A percentile compares a stretch with the other conserved stretches of the same genome.
Evolutionary conservation across 805 yeast species (phyloP).

Genomic region (Kuraishia capsulata): DNA sequence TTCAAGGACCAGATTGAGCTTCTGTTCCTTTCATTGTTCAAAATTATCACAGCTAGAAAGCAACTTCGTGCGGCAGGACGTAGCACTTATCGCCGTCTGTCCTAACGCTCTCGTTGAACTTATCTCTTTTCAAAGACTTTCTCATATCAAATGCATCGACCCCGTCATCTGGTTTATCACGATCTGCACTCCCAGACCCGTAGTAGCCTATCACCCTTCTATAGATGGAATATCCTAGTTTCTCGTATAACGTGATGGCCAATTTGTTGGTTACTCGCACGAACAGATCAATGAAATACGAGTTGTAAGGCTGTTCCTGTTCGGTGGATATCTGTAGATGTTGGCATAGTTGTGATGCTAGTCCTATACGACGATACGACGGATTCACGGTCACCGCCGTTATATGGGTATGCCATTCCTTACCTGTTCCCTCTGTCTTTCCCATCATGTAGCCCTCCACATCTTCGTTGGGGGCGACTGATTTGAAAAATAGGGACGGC

Average conservation of each 20-base stretch:
- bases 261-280: conserved; percentile 78
- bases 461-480: conserved; percentile 23
- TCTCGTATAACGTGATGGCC: conserved; percentile 78
- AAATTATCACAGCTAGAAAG: conserved; percentile 27
- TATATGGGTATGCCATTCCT: conserved; percentile 94
- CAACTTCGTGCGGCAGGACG: conserved; percentile 60
- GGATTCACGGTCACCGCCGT: conserved; percentile 91
- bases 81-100: conserved; percentile 49
- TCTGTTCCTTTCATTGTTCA: conserved; percentile 5
- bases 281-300: conserved; percentile 83
- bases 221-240: conserved; percentile 75
- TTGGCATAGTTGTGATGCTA: conserved; percentile 73
- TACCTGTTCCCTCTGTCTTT: conserved; percentile 81
- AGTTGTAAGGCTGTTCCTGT: conserved; percentile 61
- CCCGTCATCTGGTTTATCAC: conserved; percentile 46
- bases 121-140: conserved; percentile 51
- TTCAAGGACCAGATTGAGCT: conserved; percentile 55
- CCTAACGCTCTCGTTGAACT: conserved; percentile 41
- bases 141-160: conserved; percentile 89
- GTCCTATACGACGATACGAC: conserved; percentile 73
- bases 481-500: conserved; percentile 86
- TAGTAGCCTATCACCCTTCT: conserved; percentile 88
- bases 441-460: conserved; percentile 84
- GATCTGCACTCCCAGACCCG: conserved; percentile 34
- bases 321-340: conserved; percentile 69